A percentile compares a stretch with the other conserved stretches of the same genome.
Conservation (phyloP, 1,139 yeast species). For the Yamadazyma conglobata region DNA sequence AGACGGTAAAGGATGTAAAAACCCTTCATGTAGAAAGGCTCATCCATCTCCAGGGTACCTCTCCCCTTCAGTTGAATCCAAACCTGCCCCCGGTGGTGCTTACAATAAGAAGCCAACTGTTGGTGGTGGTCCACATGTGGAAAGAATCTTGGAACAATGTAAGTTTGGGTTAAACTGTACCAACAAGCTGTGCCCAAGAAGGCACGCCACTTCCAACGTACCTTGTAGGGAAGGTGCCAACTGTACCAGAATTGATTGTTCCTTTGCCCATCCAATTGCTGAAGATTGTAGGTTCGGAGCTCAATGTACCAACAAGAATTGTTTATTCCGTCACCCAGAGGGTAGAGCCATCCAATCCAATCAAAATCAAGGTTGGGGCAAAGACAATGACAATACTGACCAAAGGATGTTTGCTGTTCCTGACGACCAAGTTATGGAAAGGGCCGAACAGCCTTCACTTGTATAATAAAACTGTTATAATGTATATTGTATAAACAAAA, state of each 20-base stretch:
- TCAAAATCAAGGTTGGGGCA: conserved; percentile 10
- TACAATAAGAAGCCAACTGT: too few species aligned
- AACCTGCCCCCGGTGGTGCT: conserved; percentile 2
- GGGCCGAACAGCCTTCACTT: conserved; percentile 44
- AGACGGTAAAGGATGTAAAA: conserved; percentile 60
- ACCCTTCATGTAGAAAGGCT: conserved; percentile 62
- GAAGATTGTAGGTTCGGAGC: conserved; percentile 79
- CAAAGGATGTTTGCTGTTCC: conserved; percentile 74
- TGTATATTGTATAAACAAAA: conserved; percentile 15
- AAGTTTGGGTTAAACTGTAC: conserved; percentile 75
- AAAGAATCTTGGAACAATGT: conserved; percentile 69
- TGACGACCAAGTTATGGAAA: conserved; percentile 72
- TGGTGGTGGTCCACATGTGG: conserved; percentile 13
- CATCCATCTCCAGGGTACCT: conserved; percentile 70
- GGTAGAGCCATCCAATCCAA: too few species aligned
- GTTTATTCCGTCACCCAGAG: conserved; percentile 77
- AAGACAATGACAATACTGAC: conserved; percentile 29
- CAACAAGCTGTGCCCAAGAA: conserved; percentile 70
- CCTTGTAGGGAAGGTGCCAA: conserved; percentile 78
- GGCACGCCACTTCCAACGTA: conserved; percentile 74
- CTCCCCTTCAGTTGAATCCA: conserved; percentile 24
- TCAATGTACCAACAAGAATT: conserved; percentile 64
- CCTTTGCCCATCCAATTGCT: conserved; percentile 73
- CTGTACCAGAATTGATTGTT: conserved; percentile 78
- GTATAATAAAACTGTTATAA: conserved; percentile 9